Conservation (phyloP, 164 flowering plant genomes). For the Liquidambar formosana region DNA sequence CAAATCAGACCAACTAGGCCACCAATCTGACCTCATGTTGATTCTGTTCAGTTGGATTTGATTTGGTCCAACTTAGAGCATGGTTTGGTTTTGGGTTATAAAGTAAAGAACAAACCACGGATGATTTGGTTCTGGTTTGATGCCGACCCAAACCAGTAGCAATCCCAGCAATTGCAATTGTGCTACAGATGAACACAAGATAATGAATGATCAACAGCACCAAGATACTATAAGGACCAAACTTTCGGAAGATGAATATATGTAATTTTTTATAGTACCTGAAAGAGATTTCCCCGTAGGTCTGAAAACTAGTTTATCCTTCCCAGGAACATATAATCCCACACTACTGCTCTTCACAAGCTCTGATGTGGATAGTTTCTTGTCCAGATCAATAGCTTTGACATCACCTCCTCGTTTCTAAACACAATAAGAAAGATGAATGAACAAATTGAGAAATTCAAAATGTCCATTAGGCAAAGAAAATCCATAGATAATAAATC, state of each 20-base stretch:
- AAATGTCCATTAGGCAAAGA: not conserved
- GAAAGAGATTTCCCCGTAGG: conserved; percentile 63
- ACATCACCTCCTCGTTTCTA: conserved; percentile 22
- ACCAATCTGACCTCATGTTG: too few relatives aligned
- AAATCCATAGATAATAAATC: not conserved
- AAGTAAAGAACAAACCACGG: too few relatives aligned
- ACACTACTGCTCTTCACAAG: conserved; percentile 50
- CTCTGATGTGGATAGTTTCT: conserved; percentile 41
- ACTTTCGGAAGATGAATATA: not conserved
- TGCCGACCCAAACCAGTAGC: too few relatives aligned
- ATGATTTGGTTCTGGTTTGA: too few relatives aligned
- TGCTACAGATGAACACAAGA: too few relatives aligned
- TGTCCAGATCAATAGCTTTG: conserved; percentile 41
- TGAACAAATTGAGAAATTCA: not conserved
- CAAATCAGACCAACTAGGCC: too few relatives aligned
- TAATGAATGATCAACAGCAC: too few relatives aligned
- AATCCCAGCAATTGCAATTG: too few relatives aligned
- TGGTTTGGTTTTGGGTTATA: too few relatives aligned
- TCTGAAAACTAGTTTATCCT: conserved; percentile 57
- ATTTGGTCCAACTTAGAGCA: too few relatives aligned
- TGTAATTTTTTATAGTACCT: conserved; percentile 38
- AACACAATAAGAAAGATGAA: not conserved
- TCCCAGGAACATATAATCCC: conserved; percentile 67
- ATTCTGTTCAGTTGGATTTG: too few relatives aligned
- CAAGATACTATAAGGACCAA: not conserved